Conservation (phyloP, 257 asterid species). For the Nicotiana sylvestris region DNA sequence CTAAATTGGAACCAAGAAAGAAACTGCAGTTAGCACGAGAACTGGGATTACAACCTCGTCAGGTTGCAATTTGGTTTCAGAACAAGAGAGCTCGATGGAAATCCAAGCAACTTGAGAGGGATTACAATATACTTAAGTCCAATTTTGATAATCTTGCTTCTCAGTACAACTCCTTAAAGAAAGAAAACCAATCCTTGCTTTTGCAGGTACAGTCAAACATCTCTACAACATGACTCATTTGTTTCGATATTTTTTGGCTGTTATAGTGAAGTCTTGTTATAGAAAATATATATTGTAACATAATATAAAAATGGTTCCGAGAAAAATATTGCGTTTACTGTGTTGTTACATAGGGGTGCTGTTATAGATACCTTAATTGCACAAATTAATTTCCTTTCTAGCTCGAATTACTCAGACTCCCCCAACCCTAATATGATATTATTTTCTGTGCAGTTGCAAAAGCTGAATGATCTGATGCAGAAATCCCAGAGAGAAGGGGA, state of each 20-base stretch:
- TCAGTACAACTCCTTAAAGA: conserved; percentile 32
- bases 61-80: conserved; percentile 69
- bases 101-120: conserved; percentile 49
- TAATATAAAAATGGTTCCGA: too few species aligned
- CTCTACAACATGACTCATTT: too few species aligned
- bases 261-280: too few species aligned
- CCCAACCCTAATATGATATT: neutral
- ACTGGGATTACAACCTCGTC: conserved; percentile 59
- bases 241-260: too few species aligned
- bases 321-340: too few species aligned
- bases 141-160: conserved; percentile 34
- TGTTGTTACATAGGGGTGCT: too few species aligned
- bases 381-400: neutral
- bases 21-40: conserved; percentile 44
- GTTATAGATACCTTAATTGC: neutral
- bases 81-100: conserved; percentile 68
- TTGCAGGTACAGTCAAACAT: conserved; percentile 25
- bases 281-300: too few species aligned
- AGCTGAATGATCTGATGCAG: conserved; percentile 22
- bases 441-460: conserved; percentile 34
- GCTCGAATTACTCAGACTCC: neutral
- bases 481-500: neutral
- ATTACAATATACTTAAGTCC: conserved; percentile 24
- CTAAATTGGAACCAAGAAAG: conserved; percentile 45
- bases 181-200: conserved; percentile 39